Evolutionary conservation across 345 rosid genomes (phyloP).

Genomic region (Mallotus nudiflorus): DNA sequence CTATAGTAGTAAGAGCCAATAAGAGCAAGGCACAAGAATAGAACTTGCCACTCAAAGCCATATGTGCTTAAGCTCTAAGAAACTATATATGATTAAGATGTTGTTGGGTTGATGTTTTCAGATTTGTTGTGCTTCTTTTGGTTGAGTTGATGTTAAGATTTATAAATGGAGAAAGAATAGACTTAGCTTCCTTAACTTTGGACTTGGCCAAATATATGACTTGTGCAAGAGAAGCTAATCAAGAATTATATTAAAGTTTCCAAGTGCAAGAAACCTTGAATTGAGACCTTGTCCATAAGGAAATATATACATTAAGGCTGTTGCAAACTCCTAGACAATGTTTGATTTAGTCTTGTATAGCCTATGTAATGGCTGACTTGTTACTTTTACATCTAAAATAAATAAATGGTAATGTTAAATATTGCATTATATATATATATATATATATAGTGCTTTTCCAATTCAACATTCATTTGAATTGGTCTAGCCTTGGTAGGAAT

Average conservation of each 20-base stretch:
- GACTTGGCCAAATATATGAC: constrained; percentile 1
- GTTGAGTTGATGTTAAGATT: background rate
- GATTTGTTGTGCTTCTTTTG: too few species aligned
- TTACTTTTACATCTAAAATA: too few species aligned
- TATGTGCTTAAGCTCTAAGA: background rate
- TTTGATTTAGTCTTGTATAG: constrained; percentile 9
- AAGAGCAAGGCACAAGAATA: constrained; percentile 18
- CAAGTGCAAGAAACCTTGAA: background rate
- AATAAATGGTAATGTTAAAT: too few species aligned
- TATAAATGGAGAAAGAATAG: background rate
- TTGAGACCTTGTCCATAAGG: background rate
- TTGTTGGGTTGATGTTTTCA: background rate
- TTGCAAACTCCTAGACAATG: too few species aligned
- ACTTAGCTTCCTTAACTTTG: background rate
- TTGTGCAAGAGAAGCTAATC: background rate
- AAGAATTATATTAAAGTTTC: background rate
- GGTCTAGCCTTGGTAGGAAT: too few species aligned
- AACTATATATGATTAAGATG: too few species aligned
- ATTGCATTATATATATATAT: too few species aligned
- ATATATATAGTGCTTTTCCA: too few species aligned
- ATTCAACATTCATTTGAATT: too few species aligned
- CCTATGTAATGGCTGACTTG: background rate
- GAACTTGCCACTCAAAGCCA: constrained; percentile 22
- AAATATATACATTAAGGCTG: too few species aligned
- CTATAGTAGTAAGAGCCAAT: constrained; percentile 16